A percentile compares a stretch with the other conserved stretches of the same genome.
Evolutionary conservation across 2,329 filamentous ascomycete genomes (phyloP).

Genomic region (Nigrograna mackinnonii): DNA sequence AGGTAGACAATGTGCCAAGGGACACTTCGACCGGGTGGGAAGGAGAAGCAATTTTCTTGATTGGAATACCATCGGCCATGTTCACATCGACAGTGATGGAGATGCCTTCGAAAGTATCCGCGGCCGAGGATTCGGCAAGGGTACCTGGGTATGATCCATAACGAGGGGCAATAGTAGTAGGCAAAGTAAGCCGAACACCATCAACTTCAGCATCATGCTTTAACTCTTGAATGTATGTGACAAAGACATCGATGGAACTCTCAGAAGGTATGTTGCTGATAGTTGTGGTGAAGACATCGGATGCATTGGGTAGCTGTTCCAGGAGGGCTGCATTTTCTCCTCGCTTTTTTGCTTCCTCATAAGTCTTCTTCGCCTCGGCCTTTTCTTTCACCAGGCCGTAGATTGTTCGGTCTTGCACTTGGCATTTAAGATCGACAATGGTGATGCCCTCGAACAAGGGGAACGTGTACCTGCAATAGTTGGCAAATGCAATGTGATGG

Average conservation of each 20-base stretch:
- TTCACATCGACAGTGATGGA: constrained; percentile 60
- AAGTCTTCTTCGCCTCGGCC: constrained; percentile 61
- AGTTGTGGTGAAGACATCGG: constrained; percentile 68
- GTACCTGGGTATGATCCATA: constrained; percentile 55
- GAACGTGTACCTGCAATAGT: constrained; percentile 58
- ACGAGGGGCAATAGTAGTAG: constrained; percentile 65
- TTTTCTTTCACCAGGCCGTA: constrained; percentile 68
- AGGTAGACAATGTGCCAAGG: constrained; percentile 59
- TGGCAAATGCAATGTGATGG: background rate
- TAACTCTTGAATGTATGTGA: constrained; percentile 69
- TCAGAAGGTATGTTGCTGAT: constrained; percentile 67
- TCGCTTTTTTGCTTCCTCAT: constrained; percentile 58
- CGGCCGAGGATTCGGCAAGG: constrained; percentile 9
- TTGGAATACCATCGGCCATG: constrained; percentile 56
- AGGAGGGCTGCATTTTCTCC: constrained; percentile 67
- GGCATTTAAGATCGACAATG: constrained; percentile 67
- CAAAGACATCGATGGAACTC: constrained; percentile 59
- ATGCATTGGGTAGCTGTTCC: constrained; percentile 59
- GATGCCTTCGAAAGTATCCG: constrained; percentile 40
- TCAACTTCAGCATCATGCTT: constrained; percentile 70
- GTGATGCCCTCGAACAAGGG: constrained; percentile 72
- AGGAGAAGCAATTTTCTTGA: constrained; percentile 65
- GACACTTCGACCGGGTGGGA: constrained; percentile 68
- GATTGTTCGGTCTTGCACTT: constrained; percentile 61
- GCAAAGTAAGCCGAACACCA: constrained; percentile 68